These are phyloP conservation scores for Populus nigra DNA, from an alignment of 345 rosid species.

Conservation along the genomic window DNA sequence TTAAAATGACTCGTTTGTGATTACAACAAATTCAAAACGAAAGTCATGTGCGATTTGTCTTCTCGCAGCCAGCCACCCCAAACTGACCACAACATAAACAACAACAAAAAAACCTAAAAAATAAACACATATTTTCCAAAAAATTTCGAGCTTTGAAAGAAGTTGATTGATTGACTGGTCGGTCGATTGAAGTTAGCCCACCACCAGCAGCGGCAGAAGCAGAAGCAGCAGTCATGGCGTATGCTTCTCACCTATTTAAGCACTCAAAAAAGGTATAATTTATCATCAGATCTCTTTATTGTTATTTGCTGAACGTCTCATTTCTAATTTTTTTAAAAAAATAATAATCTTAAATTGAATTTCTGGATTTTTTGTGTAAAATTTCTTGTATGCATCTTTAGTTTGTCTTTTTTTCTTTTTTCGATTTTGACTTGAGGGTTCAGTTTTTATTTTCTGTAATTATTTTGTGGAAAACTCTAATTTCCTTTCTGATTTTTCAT, in stretches of 20 bases:
- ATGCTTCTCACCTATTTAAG: slow-evolving; percentile 54
- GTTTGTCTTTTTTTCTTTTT: too few species aligned
- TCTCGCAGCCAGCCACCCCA: neutral
- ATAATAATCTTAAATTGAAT: neutral
- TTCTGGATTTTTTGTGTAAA: neutral
- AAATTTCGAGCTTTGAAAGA: too few species aligned
- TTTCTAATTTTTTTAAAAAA: neutral
- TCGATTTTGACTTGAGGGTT: too few species aligned
- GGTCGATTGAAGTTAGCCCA: too few species aligned
- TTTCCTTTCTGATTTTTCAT: neutral
- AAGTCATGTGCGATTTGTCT: neutral
- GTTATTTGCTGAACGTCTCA: neutral
- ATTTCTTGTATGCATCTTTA: neutral
- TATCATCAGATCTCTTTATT: neutral
- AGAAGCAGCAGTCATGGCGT: slow-evolving; percentile 34
- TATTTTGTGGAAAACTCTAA: neutral
- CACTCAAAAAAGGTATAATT: slow-evolving; percentile 55
- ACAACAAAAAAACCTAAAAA: neutral
- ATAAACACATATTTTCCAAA: too few species aligned
- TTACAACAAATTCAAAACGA: too few species aligned
- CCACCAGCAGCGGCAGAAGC: too few species aligned
- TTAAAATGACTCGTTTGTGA: neutral
- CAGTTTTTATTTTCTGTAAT: too few species aligned
- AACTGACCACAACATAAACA: too few species aligned
- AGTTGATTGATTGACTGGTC: neutral